Percentiles rank a stretch among this genome's conserved stretches.
phyloP scores from a whole-genome alignment of 805 yeast species.

The Metschnikowia amazonensis region DNA sequence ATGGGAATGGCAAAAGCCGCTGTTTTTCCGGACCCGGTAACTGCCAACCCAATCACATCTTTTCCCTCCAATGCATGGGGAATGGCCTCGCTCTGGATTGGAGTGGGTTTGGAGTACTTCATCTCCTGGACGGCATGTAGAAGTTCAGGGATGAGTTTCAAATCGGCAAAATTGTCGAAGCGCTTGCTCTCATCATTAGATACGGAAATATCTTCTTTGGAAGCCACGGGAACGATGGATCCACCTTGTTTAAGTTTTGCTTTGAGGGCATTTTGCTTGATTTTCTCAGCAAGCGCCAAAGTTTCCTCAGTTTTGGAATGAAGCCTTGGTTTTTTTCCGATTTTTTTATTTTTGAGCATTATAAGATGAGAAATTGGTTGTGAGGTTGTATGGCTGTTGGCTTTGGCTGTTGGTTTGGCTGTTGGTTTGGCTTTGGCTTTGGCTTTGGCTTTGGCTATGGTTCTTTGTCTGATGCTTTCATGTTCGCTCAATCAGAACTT shows the following conservation, averaged over 20 bases:
- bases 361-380: too few species aligned
- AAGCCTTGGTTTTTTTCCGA: slow-evolving; percentile 13
- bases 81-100: slow-evolving; percentile 87
- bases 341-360: neutral
- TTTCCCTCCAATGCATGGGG: slow-evolving; percentile 89
- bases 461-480: too few species aligned
- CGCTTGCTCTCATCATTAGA: slow-evolving; percentile 13
- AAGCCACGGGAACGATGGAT: neutral
- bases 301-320: slow-evolving; percentile 27
- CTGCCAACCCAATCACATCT: slow-evolving; percentile 94
- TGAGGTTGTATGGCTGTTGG: too few species aligned
- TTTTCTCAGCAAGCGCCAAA: slow-evolving; percentile 54
- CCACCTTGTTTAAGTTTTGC: slow-evolving; percentile 15
- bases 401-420: too few species aligned
- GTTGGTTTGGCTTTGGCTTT: too few species aligned
- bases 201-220: slow-evolving; percentile 6
- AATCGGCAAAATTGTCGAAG: slow-evolving; percentile 46
- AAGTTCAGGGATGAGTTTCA: slow-evolving; percentile 72
- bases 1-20: slow-evolving; percentile 98
- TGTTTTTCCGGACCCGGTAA: slow-evolving; percentile 97
- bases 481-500: too few species aligned
- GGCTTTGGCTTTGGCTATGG: too few species aligned
- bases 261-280: slow-evolving; percentile 35
- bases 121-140: slow-evolving; percentile 73
- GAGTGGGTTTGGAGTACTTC: slow-evolving; percentile 81